Percentiles rank a stretch among this genome's conserved stretches.
These are phyloP conservation scores for Pochonia chlamydosporia DNA, from an alignment of 2,329 filamentous ascomycete species.

Conservation along the genomic window DNA sequence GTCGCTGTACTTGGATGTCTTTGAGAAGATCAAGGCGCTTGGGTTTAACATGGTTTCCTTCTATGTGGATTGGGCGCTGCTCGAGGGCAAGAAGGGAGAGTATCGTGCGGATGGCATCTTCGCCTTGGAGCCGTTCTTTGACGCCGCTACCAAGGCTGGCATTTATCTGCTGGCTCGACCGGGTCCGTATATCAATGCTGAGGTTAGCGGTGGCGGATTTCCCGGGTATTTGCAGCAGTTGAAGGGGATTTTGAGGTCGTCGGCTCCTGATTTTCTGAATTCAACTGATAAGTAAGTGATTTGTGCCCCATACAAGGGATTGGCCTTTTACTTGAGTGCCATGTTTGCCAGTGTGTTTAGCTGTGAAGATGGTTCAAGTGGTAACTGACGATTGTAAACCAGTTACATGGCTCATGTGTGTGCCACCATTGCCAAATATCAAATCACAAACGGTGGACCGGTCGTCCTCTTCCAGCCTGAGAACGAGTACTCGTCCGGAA, in stretches of 20 bases:
- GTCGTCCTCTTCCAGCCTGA: constrained; percentile 76
- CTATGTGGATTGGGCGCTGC: constrained; percentile 71
- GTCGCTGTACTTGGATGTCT: constrained; percentile 58
- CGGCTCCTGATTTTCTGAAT: constrained; percentile 53
- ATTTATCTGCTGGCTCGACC: constrained; percentile 71
- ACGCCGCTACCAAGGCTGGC: constrained; percentile 65
- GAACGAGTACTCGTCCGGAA: constrained; percentile 65
- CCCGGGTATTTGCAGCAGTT: constrained; percentile 73
- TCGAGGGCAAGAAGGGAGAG: constrained; percentile 66
- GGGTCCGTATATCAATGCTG: constrained; percentile 74
- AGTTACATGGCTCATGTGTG: constrained; percentile 59
- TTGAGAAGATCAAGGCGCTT: constrained; percentile 77
- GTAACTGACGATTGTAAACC: neutral
- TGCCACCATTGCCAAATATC: constrained; percentile 62
- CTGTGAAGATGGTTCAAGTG: too few relatives aligned
- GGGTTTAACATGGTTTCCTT: constrained; percentile 78
- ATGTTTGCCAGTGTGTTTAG: too few relatives aligned
- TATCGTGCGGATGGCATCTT: constrained; percentile 69
- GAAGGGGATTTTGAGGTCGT: constrained; percentile 59
- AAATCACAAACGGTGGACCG: constrained; percentile 78
- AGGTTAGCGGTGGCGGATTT: constrained; percentile 70
- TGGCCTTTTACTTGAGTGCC: too few relatives aligned
- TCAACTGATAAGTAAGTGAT: constrained; percentile 57
- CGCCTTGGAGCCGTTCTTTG: constrained; percentile 67
- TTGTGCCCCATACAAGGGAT: too few relatives aligned